phyloP scores from a whole-genome alignment of 345 rosid species.

The Citrus sp. region DNA sequence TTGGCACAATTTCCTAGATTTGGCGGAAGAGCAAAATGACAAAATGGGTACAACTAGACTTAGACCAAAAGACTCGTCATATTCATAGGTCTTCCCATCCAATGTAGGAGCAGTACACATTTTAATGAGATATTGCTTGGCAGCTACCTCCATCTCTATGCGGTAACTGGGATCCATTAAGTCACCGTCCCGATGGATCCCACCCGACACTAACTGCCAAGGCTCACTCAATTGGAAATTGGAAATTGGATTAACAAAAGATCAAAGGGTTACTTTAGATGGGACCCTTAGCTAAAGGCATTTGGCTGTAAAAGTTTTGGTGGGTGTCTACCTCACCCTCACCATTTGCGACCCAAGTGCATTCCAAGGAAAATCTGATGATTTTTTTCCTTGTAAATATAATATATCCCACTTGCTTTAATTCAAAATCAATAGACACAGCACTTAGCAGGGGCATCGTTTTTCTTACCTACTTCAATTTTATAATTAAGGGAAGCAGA shows the following conservation, averaged over 20 bases:
- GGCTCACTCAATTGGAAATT: background rate
- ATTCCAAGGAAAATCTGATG: background rate
- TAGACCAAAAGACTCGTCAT: background rate
- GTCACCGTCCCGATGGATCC: background rate
- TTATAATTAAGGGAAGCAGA: background rate
- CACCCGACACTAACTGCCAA: background rate
- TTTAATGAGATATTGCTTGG: background rate
- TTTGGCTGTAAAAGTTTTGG: background rate
- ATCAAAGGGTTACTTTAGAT: background rate
- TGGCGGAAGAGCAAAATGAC: conserved; percentile 8
- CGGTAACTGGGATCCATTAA: background rate
- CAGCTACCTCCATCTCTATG: background rate
- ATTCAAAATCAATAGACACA: background rate
- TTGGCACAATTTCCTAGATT: conserved; percentile 16
- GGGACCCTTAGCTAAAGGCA: conserved; percentile 3
- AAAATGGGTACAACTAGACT: conserved; percentile 9
- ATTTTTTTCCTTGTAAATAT: background rate
- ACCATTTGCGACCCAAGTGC: background rate
- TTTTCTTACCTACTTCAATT: conserved; percentile 3
- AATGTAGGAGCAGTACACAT: background rate
- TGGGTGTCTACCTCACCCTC: background rate
- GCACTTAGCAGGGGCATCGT: background rate
- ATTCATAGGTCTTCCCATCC: background rate
- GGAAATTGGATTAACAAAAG: background rate
- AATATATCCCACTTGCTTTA: background rate